Evolutionary conservation across 2,329 filamentous ascomycete species (phyloP).

Genomic region (Aspergillus cejpii): DNA sequence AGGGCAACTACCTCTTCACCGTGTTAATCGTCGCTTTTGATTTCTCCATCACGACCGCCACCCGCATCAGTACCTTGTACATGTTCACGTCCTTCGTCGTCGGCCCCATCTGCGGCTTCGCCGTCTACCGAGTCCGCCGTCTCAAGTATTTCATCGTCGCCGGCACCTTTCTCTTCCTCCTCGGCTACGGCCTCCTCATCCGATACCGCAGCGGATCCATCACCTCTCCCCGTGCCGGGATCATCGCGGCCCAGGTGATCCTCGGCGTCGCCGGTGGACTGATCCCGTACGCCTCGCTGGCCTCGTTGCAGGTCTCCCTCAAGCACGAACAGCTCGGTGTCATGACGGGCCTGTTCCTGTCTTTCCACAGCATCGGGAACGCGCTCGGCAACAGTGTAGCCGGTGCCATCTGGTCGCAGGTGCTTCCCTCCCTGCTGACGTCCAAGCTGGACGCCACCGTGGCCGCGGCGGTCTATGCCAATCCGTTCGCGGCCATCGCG

Average conservation of each 20-base stretch:
- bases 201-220: not conserved
- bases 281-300: not conserved
- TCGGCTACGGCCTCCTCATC: slow-evolving; percentile 1
- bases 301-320: not conserved
- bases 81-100: not conserved
- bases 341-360: slow-evolving; percentile 18
- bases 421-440: slow-evolving; percentile 17
- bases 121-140: not conserved
- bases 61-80: not conserved
- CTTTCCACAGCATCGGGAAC: slow-evolving; percentile 41
- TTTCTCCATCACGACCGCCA: not conserved
- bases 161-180: not conserved
- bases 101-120: not conserved
- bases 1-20: slow-evolving; percentile 1
- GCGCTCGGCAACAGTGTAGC: slow-evolving; percentile 40
- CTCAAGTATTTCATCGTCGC: not conserved
- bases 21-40: not conserved
- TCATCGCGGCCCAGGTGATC: not conserved
- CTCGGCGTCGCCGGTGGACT: not conserved
- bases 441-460: slow-evolving; percentile 33
- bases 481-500: slow-evolving; percentile 28
- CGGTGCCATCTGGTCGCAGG: slow-evolving; percentile 42
- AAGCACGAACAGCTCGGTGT: not conserved
- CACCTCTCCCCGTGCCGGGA: not conserved
- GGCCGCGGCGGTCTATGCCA: slow-evolving; percentile 30